Percentiles rank a stretch among this genome's conserved stretches.
These are phyloP conservation scores for Leccinum boreale DNA, from an alignment of 768 basidiomycete genomes.

Conservation along the genomic window DNA sequence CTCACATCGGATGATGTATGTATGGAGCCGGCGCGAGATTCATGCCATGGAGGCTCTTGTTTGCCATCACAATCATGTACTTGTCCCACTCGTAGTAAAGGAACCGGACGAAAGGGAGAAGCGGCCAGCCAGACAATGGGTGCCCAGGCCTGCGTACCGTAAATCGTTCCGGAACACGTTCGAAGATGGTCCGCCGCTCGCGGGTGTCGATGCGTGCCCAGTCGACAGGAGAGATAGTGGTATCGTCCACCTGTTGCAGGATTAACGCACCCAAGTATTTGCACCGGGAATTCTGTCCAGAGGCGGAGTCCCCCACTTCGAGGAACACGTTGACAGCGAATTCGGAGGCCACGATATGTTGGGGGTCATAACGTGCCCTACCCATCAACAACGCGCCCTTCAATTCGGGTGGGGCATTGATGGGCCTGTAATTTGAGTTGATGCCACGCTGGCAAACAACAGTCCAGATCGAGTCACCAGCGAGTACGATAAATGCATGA, in stretches of 20 bases:
- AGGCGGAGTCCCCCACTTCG: neutral
- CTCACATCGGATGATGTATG: neutral
- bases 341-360: slow-evolving; percentile 13
- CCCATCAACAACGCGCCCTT: neutral
- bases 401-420: neutral
- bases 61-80: slow-evolving; percentile 12
- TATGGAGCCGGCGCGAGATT: neutral
- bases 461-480: slow-evolving; percentile 13
- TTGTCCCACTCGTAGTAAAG: slow-evolving; percentile 21
- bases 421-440: slow-evolving; percentile 4
- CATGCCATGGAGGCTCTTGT: neutral
- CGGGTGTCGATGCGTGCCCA: slow-evolving; percentile 14
- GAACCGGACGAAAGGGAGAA: slow-evolving; percentile 10
- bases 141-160: neutral
- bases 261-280: slow-evolving; percentile 29
- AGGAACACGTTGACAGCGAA: slow-evolving; percentile 29
- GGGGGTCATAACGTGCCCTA: slow-evolving; percentile 7
- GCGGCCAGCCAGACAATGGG: neutral
- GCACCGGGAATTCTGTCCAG: neutral
- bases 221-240: neutral
- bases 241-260: slow-evolving; percentile 1
- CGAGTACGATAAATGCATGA: slow-evolving; percentile 6
- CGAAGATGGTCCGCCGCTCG: slow-evolving; percentile 1
- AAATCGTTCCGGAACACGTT: slow-evolving; percentile 2
- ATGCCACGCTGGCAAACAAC: slow-evolving; percentile 14